Base-by-base conservation (phyloP, 2,329 filamentous ascomycete genomes). In the Aspergillus sp. region DNA sequence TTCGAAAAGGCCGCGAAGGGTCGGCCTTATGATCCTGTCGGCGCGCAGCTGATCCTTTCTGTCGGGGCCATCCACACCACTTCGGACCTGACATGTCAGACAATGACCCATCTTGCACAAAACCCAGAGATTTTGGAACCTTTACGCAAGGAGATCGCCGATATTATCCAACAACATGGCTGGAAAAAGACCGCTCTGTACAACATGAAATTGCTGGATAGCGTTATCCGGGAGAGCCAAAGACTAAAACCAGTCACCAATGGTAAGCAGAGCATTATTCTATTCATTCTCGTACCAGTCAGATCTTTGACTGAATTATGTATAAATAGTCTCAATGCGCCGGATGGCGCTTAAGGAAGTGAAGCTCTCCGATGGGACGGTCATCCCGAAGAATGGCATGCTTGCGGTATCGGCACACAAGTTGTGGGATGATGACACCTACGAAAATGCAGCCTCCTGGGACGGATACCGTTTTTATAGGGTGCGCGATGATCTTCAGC, bases 181-280 rank as follows among this genome's bases (percentile, higher is more conserved):
- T 47, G 21, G 48, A 52, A 36, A 19, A 48, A 50, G 47, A 2
- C n/a, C 13, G 17, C 36, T 3, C 19, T 60, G 8, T 32, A 48
- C n/a, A 51, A 52, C 5, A n/a, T 60, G 13, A 56, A 52, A n/a
- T 38, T 60, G 5, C 39, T 60, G 58, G 58, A 60, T 17, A 60
- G 58, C 13, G 54, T 57, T 4, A n/a, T 57, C 19, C 56, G 57
- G 13, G 58, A 60, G 36, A 57, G 53, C 39, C 58, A 57, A n/a
- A 53, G 53, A 1, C 10, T 60, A 47, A 54, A 59, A 17, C 51
- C 57, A 3, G n/a, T 59, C 8, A 10, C 8, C 5, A 48, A 49
- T 1, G 51, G 57, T 59, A 2, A 32, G 30, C 11, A 32, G 30
- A 30, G 11, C 11, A 5, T 13, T 4, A 5, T 5, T 2, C 11